phyloP scores from a whole-genome alignment of 768 basidiomycete species.

The Auriscalpium orientale region DNA sequence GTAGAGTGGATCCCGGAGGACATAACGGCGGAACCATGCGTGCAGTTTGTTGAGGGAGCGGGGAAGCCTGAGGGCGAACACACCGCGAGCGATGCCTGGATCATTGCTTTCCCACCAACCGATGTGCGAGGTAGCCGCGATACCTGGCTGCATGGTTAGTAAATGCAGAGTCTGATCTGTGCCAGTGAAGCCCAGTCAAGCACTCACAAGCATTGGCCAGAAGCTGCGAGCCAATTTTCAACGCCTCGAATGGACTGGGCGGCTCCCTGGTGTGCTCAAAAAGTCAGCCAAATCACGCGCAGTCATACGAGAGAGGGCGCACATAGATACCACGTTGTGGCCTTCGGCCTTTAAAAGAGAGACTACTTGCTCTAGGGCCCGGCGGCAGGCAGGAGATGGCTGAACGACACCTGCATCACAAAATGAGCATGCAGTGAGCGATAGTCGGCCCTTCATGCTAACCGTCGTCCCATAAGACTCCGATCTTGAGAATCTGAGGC shows the following conservation, averaged over 20 bases:
- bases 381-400: conserved; percentile 51
- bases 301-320: neutral
- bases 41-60: conserved; percentile 39
- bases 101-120: conserved; percentile 39
- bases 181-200: no score
- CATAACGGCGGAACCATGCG: conserved; percentile 42
- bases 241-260: conserved; percentile 43
- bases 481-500: conserved; percentile 6
- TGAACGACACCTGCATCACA: conserved; percentile 39
- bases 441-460: conserved; percentile 9
- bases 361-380: conserved; percentile 44
- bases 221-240: conserved; percentile 45
- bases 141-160: neutral
- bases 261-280: conserved; percentile 24
- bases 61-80: conserved; percentile 37
- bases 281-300: neutral
- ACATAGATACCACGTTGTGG: conserved; percentile 49
- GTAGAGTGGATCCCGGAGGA: conserved; percentile 44
- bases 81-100: conserved; percentile 34
- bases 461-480: conserved; percentile 46
- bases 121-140: conserved; percentile 21
- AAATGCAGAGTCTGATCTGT: no score
- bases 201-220: conserved; percentile 41
- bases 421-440: neutral
- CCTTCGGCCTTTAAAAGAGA: conserved; percentile 37